Evolutionary conservation across 73 alveolate genomes (phyloP).

Genomic region (Paramecium biaurelia): DNA sequence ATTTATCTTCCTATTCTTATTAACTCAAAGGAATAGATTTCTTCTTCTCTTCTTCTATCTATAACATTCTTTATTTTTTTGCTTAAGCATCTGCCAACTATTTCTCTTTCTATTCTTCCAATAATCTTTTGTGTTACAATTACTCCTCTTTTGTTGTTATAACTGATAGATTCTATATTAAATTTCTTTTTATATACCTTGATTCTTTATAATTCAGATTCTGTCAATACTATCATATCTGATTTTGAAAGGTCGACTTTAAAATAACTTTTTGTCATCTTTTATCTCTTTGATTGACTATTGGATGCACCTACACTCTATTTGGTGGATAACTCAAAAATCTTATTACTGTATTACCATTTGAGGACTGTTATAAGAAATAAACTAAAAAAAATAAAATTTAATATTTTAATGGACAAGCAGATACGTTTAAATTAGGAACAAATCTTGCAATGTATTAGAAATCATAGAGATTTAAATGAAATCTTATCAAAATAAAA

Average conservation of each 20-base stretch:
- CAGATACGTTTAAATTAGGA: constrained; percentile 13
- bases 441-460: neutral
- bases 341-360: neutral
- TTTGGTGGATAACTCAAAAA: neutral
- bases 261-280: neutral
- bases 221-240: constrained; percentile 44
- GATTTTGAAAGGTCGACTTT: constrained; percentile 48
- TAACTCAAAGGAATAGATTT: constrained; percentile 49
- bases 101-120: constrained; percentile 57
- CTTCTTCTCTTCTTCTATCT: constrained; percentile 64
- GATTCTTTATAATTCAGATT: constrained; percentile 35
- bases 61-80: constrained; percentile 57
- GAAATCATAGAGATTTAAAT: constrained; percentile 13
- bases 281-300: neutral
- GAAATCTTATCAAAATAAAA: neutral
- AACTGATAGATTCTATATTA: constrained; percentile 29
- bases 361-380: neutral
- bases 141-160: constrained; percentile 56
- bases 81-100: constrained; percentile 53
- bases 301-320: neutral
- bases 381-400: neutral
- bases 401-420: constrained; percentile 4
- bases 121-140: constrained; percentile 25
- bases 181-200: neutral
- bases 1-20: constrained; percentile 47